phyloP scores from a whole-genome alignment of 192 early-diverging fungal species.

The Polychytrium aggregatum region DNA sequence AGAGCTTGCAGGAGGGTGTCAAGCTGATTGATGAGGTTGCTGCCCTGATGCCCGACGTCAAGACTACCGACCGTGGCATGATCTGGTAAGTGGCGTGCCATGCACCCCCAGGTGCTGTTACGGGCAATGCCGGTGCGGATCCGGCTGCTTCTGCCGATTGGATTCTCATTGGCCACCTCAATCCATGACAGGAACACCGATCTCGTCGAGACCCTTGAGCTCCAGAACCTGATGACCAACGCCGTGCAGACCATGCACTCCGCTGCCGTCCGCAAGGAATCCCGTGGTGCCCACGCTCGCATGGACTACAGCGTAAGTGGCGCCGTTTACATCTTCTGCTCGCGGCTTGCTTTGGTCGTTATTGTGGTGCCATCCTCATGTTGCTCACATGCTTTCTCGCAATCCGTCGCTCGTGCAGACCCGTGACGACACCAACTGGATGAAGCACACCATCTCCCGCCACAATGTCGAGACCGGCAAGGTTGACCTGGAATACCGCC shows the following conservation, averaged over 20 bases:
- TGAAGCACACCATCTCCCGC: constrained; percentile 98
- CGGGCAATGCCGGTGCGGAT: no score
- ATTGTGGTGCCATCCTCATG: no score
- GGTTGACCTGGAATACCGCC: constrained; percentile 73
- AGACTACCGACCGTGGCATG: constrained; percentile 80
- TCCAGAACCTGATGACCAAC: constrained; percentile 94
- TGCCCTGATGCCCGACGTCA: constrained; percentile 66
- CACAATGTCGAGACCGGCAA: constrained; percentile 68
- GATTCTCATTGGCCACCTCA: no score
- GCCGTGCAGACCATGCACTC: constrained; percentile 79
- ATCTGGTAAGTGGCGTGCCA: constrained; percentile 67
- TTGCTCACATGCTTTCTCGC: no score
- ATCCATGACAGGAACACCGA: constrained; percentile 65
- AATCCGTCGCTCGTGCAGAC: no score
- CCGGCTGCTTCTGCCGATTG: no score
- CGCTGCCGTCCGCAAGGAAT: constrained; percentile 90
- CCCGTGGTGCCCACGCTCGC: constrained; percentile 94
- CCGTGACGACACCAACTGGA: constrained; percentile 89
- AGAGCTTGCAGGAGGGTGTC: constrained; percentile 79
- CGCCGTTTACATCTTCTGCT: no score
- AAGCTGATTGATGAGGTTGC: constrained; percentile 76
- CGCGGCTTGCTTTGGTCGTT: no score
- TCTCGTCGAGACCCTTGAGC: constrained; percentile 89
- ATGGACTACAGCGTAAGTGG: constrained; percentile 93
- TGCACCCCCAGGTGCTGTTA: no score